These are phyloP conservation scores for Aspergillus hiratsukae DNA, from an alignment of 2,329 filamentous ascomycete genomes.

Conservation along the genomic window DNA sequence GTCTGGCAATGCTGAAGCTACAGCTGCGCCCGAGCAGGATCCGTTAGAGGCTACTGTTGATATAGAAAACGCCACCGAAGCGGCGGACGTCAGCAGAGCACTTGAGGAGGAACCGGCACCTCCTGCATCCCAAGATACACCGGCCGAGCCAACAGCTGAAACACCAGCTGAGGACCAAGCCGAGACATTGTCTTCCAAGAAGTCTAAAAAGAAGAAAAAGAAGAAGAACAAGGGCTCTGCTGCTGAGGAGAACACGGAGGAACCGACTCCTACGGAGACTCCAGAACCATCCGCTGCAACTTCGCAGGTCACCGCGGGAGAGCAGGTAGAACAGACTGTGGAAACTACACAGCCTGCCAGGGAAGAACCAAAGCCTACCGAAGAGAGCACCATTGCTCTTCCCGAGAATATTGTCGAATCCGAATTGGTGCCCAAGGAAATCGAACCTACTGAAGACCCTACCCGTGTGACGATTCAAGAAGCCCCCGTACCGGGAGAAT, in stretches of 20 bases:
- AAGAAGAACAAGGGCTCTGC: constrained; percentile 12
- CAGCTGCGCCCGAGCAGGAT: not conserved
- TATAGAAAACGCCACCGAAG: not conserved
- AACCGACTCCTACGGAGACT: not conserved
- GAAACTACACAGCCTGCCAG: not conserved
- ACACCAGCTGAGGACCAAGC: not conserved
- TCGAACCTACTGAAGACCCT: not conserved
- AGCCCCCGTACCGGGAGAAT: not conserved
- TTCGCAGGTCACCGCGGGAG: not conserved
- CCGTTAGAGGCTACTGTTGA: not conserved
- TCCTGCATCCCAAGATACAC: not conserved
- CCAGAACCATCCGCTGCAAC: not conserved
- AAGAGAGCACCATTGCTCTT: not conserved
- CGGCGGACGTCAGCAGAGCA: not conserved
- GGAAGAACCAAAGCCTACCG: not conserved
- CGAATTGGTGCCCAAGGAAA: not conserved
- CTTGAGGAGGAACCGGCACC: not conserved
- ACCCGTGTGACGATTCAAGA: not conserved
- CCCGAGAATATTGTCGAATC: not conserved
- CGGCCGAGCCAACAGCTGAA: constrained; percentile 9
- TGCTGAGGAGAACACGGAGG: constrained; percentile 7
- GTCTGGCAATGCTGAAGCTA: not conserved
- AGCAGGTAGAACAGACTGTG: not conserved
- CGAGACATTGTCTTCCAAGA: constrained; percentile 12
- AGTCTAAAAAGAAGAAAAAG: constrained; percentile 26